Base-by-base conservation (phyloP, 2,329 filamentous ascomycete genomes). In the Aspergillus hortae region DNA sequence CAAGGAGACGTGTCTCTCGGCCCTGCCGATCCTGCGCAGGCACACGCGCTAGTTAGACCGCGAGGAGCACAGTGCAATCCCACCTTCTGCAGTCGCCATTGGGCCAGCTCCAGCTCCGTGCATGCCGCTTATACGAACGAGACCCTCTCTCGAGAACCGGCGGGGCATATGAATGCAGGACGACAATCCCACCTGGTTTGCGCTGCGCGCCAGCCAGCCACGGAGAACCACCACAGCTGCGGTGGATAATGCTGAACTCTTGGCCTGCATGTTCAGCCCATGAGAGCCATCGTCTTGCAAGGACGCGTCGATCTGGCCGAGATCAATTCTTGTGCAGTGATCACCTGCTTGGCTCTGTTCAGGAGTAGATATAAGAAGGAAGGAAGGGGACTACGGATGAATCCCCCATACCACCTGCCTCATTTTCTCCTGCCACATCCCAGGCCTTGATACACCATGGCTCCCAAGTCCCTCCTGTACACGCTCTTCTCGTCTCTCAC, bases 401-500 rank as follows among this genome's bases (percentile, higher is more conserved):
- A 5, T 38, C 35, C 15, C 23, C 14, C 12, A 19, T 30, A 4
- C 27, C 9, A 30, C 27, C 27, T 30, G 23, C 23, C 27, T 30
- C 27, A 9, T 4, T 10, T 9, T 30, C 9, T 30, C 27, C 27
- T 3, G 10, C 27, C 7, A 23, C 27, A 9, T 30, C 27, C 6
- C 27, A 30, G 10, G 27, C 27, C 6, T 30, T 30, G 27, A 30
- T 30, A 30, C 55, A 51, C 10, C 44, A 60, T 59, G 58, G 45
- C 53, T 47, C 54, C 53, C 47, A 62, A 51, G 43, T 48, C 60
- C 12, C 44, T 63, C 15, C 36, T 67, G 27, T 66, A 59, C n/a
- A 50, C 57, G 4, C 50, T 63, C 32, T 50, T 69, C 40, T 57
- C 63, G 9, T 51, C 61, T 17, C 19, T 61, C 19, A 55, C 57